phyloP scores from a whole-genome alignment of 805 yeast genomes.

The Schwanniomyces polymorphus region DNA sequence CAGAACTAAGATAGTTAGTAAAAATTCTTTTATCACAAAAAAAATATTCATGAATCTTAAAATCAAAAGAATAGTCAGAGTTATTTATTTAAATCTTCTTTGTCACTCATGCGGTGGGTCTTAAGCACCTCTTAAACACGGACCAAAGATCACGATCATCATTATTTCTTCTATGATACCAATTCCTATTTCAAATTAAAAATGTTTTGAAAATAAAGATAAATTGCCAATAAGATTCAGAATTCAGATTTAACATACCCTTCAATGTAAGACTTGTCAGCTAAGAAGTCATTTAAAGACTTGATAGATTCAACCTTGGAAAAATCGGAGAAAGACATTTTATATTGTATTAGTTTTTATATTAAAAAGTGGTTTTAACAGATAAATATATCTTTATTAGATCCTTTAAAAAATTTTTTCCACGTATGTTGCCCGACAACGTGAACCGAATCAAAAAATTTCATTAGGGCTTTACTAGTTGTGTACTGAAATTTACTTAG shows the following conservation, averaged over 20 bases:
- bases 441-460: background rate
- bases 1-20: conserved; percentile 54
- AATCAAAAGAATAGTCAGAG: conserved; percentile 13
- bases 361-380: background rate
- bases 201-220: background rate
- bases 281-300: conserved; percentile 80
- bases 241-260: conserved; percentile 65
- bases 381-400: background rate
- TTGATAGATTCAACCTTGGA: conserved; percentile 63
- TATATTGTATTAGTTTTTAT: conserved; percentile 8
- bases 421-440: background rate
- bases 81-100: conserved; percentile 36
- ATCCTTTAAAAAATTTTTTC: background rate
- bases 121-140: conserved; percentile 96
- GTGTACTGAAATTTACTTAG: conserved; percentile 1
- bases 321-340: conserved; percentile 80
- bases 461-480: background rate
- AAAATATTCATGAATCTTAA: background rate
- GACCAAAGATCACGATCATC: conserved; percentile 83
- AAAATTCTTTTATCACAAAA: background rate
- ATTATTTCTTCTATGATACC: conserved; percentile 20
- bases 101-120: conserved; percentile 96
- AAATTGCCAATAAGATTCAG: background rate
- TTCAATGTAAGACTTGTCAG: conserved; percentile 91
- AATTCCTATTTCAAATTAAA: background rate